Base-by-base conservation (phyloP, 768 basidiomycete genomes). In the Mycena pura region DNA sequence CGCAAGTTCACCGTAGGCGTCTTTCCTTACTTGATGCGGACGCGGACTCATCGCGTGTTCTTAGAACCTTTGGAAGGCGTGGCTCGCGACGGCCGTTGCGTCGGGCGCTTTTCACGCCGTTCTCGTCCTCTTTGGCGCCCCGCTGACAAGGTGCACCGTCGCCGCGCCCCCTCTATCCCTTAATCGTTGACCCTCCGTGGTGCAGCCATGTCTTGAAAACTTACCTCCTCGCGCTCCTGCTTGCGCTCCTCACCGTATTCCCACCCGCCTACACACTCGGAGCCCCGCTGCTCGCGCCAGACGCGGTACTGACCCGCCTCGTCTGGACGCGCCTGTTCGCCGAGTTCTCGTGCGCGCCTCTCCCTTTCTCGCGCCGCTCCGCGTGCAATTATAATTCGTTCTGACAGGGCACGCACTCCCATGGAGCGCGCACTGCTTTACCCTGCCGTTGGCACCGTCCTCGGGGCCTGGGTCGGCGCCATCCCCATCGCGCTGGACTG, bases 401-500 rank as follows among this genome's bases (percentile, higher is more conserved):
- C 22, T 32, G 34, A 48, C 64, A 89, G 86, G 34, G 74, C 78
- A 21, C 84, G 80, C 63, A 88, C 84, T n/a, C 80, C 88, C 3
- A 70, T 92, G 25, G 96, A 98, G 73, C 80, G 89, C 51, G 86
- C 87, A 0, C 72, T 96, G 21, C 84, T 96, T 17, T 95, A 92
- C 68, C 93, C 96, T 15, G 84, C 85, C 11, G 69, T 89, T 24
- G 93, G 93, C 38, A 78, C 91, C 0, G 64, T 91, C 40, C 27
- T 88, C 19, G 96, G 96, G 6, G 81, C 84, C 41, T 97, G 95
- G 96, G 32, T 83, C 14, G 95, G 95, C 15, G 86, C 84, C 10
- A 80, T 96, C 44, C 92, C 94, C 2, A 89, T 95, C 44, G 91
- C 93, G 0, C 85, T 99, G 17, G 96, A 99, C 75, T 99, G 96